These are phyloP conservation scores for Teratosphaeria pseudoeucalypti DNA, from an alignment of 2,329 filamentous ascomycete genomes.

Conservation along the genomic window DNA sequence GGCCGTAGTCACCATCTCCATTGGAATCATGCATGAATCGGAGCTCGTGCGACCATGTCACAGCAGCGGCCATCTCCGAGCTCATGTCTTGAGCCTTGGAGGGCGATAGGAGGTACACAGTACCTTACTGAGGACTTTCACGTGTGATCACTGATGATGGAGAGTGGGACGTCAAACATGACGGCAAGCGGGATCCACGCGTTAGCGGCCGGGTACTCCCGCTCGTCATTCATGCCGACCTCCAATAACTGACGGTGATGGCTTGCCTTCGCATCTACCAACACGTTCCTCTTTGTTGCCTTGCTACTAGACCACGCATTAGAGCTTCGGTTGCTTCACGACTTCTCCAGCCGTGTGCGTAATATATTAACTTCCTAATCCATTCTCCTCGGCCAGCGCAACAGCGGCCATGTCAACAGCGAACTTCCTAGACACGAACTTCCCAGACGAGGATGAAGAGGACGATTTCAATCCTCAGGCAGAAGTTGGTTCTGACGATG, in stretches of 20 bases:
- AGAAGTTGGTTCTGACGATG: slow-evolving; percentile 62
- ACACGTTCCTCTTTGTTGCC: neutral
- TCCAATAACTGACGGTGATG: neutral
- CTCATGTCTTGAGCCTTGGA: too few relatives aligned
- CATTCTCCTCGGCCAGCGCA: neutral
- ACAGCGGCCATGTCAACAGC: slow-evolving; percentile 10
- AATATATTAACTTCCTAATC: neutral
- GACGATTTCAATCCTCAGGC: slow-evolving; percentile 84
- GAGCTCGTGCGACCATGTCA: neutral
- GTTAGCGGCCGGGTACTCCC: neutral
- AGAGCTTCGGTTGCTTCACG: neutral
- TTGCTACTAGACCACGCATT: neutral
- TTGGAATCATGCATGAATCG: neutral
- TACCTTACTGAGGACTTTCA: too few relatives aligned
- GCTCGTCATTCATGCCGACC: neutral
- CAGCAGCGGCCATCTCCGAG: too few relatives aligned
- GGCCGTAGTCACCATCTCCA: neutral
- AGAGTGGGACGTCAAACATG: too few relatives aligned
- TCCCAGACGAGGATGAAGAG: slow-evolving; percentile 56
- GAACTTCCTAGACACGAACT: slow-evolving; percentile 39
- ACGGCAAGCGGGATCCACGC: neutral
- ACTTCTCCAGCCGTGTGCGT: neutral
- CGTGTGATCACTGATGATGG: too few relatives aligned
- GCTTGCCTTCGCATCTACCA: neutral
- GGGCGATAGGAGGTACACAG: too few relatives aligned